A percentile compares a stretch with the other conserved stretches of the same genome.
These are phyloP conservation scores for Tilletia caries DNA, from an alignment of 1,284 basidiomycete species.

Conservation along the genomic window DNA sequence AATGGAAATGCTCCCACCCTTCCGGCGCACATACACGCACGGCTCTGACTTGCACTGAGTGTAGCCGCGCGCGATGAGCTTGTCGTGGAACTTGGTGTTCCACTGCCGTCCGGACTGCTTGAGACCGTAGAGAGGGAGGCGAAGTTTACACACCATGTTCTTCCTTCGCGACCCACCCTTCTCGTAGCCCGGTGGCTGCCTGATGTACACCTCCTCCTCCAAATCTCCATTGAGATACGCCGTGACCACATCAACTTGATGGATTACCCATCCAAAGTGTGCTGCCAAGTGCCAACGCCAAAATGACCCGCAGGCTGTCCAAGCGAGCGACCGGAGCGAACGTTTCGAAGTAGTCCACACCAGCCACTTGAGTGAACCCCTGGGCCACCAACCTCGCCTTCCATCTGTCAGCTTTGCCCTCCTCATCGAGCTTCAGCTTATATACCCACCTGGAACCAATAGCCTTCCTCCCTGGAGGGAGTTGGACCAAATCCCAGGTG, in stretches of 20 bases:
- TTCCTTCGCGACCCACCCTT: neutral
- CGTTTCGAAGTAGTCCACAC: neutral
- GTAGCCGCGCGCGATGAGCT: neutral
- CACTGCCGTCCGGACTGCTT: neutral
- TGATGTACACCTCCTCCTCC: neutral
- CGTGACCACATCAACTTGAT: conserved; percentile 4
- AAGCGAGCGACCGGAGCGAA: neutral
- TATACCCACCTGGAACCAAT: neutral
- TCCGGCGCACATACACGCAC: neutral
- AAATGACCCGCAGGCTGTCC: neutral
- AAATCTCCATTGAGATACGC: neutral
- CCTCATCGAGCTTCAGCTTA: conserved; percentile 4
- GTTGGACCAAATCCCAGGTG: neutral
- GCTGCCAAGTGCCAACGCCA: neutral
- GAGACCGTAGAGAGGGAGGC: conserved; percentile 1
- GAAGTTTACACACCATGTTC: neutral
- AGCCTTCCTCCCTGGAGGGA: neutral
- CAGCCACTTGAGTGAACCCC: neutral
- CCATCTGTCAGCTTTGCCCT: neutral
- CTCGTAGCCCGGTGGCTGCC: neutral
- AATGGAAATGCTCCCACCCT: conserved; percentile 1
- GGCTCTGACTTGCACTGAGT: neutral
- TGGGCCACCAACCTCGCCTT: conserved; percentile 5
- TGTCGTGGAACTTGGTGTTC: neutral
- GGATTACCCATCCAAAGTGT: neutral